These are phyloP conservation scores for Eimeria maxima DNA, from an alignment of 169 alveolate species.

Conservation along the genomic window DNA sequence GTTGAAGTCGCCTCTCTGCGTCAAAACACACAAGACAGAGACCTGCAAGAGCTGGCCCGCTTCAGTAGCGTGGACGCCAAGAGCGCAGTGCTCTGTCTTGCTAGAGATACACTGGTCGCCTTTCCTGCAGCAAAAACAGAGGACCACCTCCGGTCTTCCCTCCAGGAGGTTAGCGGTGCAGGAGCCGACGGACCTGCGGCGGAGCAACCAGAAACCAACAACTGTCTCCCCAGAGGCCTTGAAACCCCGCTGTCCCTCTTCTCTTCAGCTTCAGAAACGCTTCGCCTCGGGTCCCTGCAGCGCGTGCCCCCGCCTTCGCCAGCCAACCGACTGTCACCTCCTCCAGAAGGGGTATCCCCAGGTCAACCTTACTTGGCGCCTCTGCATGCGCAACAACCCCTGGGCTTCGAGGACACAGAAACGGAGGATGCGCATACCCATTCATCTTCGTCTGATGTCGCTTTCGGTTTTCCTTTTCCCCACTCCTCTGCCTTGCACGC, in stretches of 20 bases:
- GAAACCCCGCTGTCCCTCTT: constrained; percentile 35
- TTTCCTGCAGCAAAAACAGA: background rate
- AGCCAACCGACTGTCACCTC: too few relatives aligned
- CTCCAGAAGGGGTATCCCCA: too few relatives aligned
- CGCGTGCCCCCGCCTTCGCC: too few relatives aligned
- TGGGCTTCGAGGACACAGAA: too few relatives aligned
- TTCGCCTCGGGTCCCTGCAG: background rate
- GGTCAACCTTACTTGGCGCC: too few relatives aligned
- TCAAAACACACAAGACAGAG: constrained; percentile 18
- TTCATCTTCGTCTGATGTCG: too few relatives aligned
- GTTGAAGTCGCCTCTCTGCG: constrained; percentile 42
- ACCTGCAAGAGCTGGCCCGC: constrained; percentile 3
- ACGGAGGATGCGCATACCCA: too few relatives aligned
- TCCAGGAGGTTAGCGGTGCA: background rate
- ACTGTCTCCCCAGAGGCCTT: constrained; percentile 20
- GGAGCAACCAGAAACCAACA: background rate
- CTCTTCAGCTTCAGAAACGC: background rate
- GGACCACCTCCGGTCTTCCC: background rate
- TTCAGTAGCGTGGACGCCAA: background rate
- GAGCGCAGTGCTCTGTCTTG: background rate
- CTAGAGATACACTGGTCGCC: constrained; percentile 12
- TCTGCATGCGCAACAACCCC: too few relatives aligned
- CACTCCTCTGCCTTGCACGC: too few relatives aligned
- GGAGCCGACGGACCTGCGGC: background rate
- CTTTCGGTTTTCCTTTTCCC: too few relatives aligned